A percentile compares a stretch with the other conserved stretches of the same genome.
Conservation (phyloP, 306 rosid species). For the Castanea crenata region DNA sequence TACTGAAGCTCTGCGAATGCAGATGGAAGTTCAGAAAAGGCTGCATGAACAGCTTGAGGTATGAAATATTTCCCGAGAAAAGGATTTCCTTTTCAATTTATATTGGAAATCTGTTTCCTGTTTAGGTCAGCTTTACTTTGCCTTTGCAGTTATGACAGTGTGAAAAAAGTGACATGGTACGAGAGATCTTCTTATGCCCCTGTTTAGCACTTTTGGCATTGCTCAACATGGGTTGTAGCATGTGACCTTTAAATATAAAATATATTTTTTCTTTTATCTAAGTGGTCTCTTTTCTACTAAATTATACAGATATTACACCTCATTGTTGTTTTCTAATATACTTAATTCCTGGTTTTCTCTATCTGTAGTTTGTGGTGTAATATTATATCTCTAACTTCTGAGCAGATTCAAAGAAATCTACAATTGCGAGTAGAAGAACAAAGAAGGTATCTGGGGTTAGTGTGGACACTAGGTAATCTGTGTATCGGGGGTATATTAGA, state of each 20-base stretch:
- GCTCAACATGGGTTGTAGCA: not conserved
- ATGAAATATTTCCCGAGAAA: slow-evolving; percentile 19
- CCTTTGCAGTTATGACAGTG: slow-evolving; percentile 4
- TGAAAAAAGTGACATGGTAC: not conserved
- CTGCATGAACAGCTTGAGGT: slow-evolving; percentile 99
- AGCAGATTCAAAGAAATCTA: slow-evolving; percentile 87
- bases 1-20: slow-evolving; percentile 97
- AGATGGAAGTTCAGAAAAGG: slow-evolving; percentile 99
- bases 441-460: slow-evolving; percentile 50
- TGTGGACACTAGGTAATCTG: not conserved
- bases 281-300: not conserved
- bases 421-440: slow-evolving; percentile 98
- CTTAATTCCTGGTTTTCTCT: not conserved
- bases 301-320: not conserved
- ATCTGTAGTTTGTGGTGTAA: not conserved
- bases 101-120: slow-evolving; percentile 17
- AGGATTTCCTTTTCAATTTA: slow-evolving; percentile 20
- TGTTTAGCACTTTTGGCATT: not conserved
- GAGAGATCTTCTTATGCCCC: not conserved
- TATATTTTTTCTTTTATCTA: not conserved
- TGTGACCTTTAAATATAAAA: not conserved
- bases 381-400: slow-evolving; percentile 1
- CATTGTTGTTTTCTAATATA: not conserved
- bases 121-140: slow-evolving; percentile 23
- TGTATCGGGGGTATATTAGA: not conserved